phyloP scores from a whole-genome alignment of 257 asterid genomes.

The Nemophila menziesii region DNA sequence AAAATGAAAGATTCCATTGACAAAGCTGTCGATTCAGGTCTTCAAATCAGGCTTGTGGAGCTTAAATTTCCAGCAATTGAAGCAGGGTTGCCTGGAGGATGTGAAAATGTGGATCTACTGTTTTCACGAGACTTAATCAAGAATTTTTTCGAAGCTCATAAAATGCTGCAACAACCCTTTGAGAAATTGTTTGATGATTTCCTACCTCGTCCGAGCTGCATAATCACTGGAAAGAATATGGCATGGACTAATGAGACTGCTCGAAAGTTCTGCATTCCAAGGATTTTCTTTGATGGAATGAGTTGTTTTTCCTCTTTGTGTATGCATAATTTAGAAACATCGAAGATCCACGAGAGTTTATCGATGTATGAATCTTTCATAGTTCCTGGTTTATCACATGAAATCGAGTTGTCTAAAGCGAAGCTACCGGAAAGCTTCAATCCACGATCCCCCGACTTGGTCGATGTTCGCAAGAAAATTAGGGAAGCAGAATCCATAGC shows the following conservation, averaged over 20 bases:
- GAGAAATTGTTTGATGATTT: constrained; percentile 20
- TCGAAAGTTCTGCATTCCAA: constrained; percentile 24
- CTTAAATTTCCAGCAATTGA: constrained; percentile 28
- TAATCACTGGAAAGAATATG: constrained; percentile 27
- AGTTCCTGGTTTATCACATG: constrained; percentile 34
- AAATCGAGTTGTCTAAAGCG: constrained; percentile 27
- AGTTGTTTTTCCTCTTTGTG: constrained; percentile 28
- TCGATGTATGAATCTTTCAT: constrained; percentile 26
- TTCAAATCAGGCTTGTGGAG: constrained; percentile 14
- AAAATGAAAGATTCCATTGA: constrained; percentile 11
- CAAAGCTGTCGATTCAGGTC: constrained; percentile 21
- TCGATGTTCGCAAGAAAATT: constrained; percentile 1
- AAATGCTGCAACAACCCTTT: constrained; percentile 24
- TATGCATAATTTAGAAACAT: constrained; percentile 10
- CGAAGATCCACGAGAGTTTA: no score
- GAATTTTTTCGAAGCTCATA: constrained; percentile 25
- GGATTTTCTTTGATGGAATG: constrained; percentile 32
- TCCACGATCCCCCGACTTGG: background rate
- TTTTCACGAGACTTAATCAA: constrained; percentile 12
- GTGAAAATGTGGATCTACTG: constrained; percentile 34
- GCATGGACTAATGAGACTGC: constrained; percentile 31
- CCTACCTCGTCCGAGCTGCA: constrained; percentile 29
- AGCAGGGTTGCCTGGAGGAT: constrained; percentile 36
- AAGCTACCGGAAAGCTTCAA: constrained; percentile 20
- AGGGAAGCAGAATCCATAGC: constrained; percentile 20